These are phyloP conservation scores for Macrophomina tecta DNA, from an alignment of 2,329 filamentous ascomycete species.

Conservation along the genomic window DNA sequence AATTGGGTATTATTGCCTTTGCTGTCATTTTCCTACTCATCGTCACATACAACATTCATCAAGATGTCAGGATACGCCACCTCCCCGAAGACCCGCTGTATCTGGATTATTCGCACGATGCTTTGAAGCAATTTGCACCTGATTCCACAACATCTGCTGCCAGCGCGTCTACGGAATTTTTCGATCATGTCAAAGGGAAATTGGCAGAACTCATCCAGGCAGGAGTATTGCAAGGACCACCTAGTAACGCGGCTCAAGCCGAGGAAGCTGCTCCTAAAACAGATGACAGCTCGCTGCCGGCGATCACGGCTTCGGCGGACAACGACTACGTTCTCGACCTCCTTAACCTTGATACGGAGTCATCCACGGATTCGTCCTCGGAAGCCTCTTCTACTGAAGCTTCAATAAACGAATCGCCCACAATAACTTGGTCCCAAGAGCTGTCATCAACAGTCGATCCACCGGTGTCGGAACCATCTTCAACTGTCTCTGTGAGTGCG, in stretches of 20 bases:
- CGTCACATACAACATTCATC: neutral
- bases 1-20: slow-evolving; percentile 6
- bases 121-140: neutral
- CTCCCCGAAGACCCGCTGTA: neutral
- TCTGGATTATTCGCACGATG: neutral
- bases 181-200: neutral
- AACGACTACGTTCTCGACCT: neutral
- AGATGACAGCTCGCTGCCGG: neutral
- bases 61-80: slow-evolving; percentile 7
- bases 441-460: neutral
- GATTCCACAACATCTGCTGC: neutral
- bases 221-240: neutral
- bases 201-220: neutral
- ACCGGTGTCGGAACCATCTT: neutral
- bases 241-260: neutral
- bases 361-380: neutral
- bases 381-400: neutral
- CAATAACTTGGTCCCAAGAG: neutral
- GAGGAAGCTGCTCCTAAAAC: neutral
- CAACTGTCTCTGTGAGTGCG: neutral
- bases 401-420: neutral
- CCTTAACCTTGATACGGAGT: neutral
- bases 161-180: neutral
- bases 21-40: slow-evolving; percentile 2
- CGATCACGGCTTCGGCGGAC: neutral